Evolutionary conservation across 441 rosid genomes (phyloP).

Genomic region (Erysimum pusillum): DNA sequence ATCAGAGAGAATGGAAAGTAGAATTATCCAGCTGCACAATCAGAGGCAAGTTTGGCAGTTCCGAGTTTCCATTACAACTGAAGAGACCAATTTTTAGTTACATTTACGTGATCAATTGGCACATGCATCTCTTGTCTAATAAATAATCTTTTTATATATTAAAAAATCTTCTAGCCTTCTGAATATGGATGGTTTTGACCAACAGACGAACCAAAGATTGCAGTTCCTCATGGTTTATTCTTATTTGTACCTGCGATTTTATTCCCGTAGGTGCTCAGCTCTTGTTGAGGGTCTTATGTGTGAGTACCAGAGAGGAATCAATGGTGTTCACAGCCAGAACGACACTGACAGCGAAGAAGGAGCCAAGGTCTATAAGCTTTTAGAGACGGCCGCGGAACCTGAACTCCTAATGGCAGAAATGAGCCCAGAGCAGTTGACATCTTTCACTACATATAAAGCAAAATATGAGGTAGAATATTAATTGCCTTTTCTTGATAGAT

Average conservation of each 20-base stretch:
- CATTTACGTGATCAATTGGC: conserved; percentile 26
- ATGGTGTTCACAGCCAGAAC: conserved; percentile 53
- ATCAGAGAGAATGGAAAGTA: conserved; percentile 87
- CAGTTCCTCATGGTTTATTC: conserved; percentile 12
- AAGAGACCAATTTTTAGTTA: conserved; percentile 20
- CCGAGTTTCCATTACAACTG: conserved; percentile 8
- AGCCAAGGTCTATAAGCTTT: conserved; percentile 75
- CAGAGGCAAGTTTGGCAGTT: conserved; percentile 55
- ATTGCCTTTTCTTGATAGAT: conserved; percentile 30
- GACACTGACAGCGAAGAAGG: conserved; percentile 90
- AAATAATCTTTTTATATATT: conserved; percentile 14
- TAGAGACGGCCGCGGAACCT: conserved; percentile 90
- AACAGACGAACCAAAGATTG: background rate
- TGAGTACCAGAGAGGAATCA: conserved; percentile 63
- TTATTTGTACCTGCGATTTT: conserved; percentile 4
- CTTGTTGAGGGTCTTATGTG: conserved; percentile 75
- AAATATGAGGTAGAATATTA: conserved; percentile 71
- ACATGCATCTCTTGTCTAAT: conserved; percentile 29
- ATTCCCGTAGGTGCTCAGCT: conserved; percentile 62
- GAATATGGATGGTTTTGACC: conserved; percentile 22
- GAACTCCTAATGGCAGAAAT: conserved; percentile 96
- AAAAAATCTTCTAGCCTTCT: conserved; percentile 26
- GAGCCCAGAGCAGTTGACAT: conserved; percentile 84
- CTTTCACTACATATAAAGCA: conserved; percentile 73
- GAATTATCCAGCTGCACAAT: conserved; percentile 60